Evolutionary conservation across 345 rosid genomes (phyloP), one percentile per base, ranked within the genome.

Genomic region (Aquilaria yunnanensis): DNA sequence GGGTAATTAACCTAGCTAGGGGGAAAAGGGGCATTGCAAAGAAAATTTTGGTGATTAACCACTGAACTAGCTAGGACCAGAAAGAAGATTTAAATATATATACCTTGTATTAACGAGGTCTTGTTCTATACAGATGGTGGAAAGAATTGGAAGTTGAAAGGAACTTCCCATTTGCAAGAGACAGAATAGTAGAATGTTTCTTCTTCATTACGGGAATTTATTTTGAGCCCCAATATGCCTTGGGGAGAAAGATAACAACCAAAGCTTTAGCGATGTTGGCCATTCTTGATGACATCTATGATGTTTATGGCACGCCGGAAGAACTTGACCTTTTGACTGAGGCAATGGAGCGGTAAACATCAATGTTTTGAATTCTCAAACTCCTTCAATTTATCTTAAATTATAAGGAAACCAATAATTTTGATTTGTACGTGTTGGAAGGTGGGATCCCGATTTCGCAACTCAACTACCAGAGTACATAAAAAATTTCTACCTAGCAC

Each of bases 271-370:
- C 59, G 1, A 14, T 64, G n/a, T 1, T 31, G 10, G 41, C 72
- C 0, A 14, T 75, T 16, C 47, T 72, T 0, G 66, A 78, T 2
- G 69, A 68, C 61, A 65, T 56, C 2, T 76, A 51, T 23, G 77
- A 78, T 59, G 72, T 37, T 5, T 66, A 69, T 49, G 82, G 73
- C 0, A 79, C 69, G 9, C 10, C 41, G 14, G 72, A 79, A 23
- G 80, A 75, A 48, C 62, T 75, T 31, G 60, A 67, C 14, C 62
- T 61, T 43, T 66, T 73, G 29, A 62, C 62, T 0, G 4, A 48
- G 2, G 77, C 72, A 8, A 4, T 75, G 30, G 64, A 72, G 0
- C 75, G 77, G 77, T 70, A 37, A 23, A 23, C 1, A 23, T 11
- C 4, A 13, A 47, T 47, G 9, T 47, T 47, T 47, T 0, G 9